Percentiles rank a stretch among this genome's conserved stretches.
These are phyloP conservation scores for Ophiorrhiza pumila DNA, from an alignment of 257 asterid species.

Conservation along the genomic window DNA sequence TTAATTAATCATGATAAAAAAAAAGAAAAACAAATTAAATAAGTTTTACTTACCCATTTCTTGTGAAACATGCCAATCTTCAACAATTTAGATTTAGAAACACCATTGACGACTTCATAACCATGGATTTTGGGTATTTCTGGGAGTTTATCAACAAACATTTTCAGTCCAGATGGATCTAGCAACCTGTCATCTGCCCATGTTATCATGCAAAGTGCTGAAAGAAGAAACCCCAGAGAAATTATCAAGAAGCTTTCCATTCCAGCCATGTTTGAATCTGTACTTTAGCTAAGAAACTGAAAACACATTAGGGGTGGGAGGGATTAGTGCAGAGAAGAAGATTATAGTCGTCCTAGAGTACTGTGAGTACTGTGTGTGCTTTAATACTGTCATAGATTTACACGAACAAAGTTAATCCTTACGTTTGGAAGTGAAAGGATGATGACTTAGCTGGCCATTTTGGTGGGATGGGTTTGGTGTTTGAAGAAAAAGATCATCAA, in stretches of 20 bases:
- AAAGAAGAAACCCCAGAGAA: conserved; percentile 9
- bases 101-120: conserved; percentile 34
- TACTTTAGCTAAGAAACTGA: background rate
- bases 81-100: conserved; percentile 37
- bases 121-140: conserved; percentile 74
- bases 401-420: no score
- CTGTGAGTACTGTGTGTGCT: background rate
- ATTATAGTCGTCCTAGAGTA: no score
- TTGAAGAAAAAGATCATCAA: background rate
- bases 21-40: background rate
- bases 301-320: background rate
- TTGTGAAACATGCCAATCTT: conserved; percentile 69
- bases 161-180: conserved; percentile 43
- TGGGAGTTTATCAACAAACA: conserved; percentile 68
- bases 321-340: background rate
- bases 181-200: conserved; percentile 37
- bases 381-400: no score
- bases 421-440: conserved; percentile 26
- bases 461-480: conserved; percentile 17
- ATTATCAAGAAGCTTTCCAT: conserved; percentile 9
- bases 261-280: conserved; percentile 20
- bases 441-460: conserved; percentile 22
- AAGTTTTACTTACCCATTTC: conserved; percentile 55
- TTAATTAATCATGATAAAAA: background rate
- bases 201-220: conserved; percentile 22